These are phyloP conservation scores for Penicillium sp. DNA, from an alignment of 2,329 filamentous ascomycete genomes.

Conservation along the genomic window DNA sequence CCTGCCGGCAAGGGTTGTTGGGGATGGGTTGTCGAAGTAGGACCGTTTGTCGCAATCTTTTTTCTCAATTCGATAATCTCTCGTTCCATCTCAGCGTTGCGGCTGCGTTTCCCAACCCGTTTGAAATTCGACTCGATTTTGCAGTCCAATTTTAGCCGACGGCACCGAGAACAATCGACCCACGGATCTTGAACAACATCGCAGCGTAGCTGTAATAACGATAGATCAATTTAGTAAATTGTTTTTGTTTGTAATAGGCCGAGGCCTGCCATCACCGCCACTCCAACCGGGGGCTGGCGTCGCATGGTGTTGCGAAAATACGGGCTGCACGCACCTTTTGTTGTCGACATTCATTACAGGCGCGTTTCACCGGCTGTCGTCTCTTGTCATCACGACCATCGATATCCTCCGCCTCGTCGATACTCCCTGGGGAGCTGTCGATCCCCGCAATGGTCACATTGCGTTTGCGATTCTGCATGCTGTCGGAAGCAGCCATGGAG, in stretches of 20 bases:
- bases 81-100: conserved; percentile 68
- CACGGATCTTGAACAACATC: conserved; percentile 69
- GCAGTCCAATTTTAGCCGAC: conserved; percentile 65
- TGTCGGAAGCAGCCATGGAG: conserved; percentile 34
- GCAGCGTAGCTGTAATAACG: conserved; percentile 61
- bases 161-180: conserved; percentile 64
- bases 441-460: conserved; percentile 48
- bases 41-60: conserved; percentile 46
- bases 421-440: conserved; percentile 53
- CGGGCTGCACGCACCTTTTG: conserved; percentile 60
- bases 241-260: neutral
- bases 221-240: conserved; percentile 13
- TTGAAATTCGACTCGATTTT: conserved; percentile 73
- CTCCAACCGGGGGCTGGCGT: neutral
- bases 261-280: neutral
- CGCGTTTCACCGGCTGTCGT: conserved; percentile 60
- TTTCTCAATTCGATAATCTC: conserved; percentile 57
- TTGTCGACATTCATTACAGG: conserved; percentile 71
- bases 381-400: conserved; percentile 49
- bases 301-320: conserved; percentile 7
- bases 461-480: conserved; percentile 45
- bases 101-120: conserved; percentile 67
- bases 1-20: conserved; percentile 30
- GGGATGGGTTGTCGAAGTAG: conserved; percentile 26
- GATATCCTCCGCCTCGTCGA: conserved; percentile 50